Base-by-base conservation (phyloP, 345 rosid genomes). In the Heritiera littoralis region DNA sequence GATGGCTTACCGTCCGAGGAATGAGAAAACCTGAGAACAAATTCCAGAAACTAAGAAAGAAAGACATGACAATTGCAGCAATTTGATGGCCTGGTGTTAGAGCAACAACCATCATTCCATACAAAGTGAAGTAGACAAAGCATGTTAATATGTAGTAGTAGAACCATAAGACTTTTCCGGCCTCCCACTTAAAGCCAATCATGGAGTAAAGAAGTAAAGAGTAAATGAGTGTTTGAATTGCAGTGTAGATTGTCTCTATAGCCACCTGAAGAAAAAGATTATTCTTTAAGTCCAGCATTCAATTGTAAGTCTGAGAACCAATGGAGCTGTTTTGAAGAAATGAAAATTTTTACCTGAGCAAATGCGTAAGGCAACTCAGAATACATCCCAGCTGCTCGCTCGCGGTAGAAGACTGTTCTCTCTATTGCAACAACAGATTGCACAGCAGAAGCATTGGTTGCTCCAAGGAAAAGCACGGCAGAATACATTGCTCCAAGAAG, bases 301-400 rank as follows among this genome's bases (percentile, higher is more conserved):
- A 7, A 0, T 15, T 1, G 3, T 8, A 56, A n/a, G 61, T 66
- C 3, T 13, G 18, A 18, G 66, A 63, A 63, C 40, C 40, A 54
- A 13, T 54, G 5, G 15, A 54, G 30, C 30, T 20, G 32, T 6
- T 8, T 17, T 54, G n/a, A 4, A 54, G n/a, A 9, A 1, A 20
- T 0, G 18, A 51, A 51, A 45, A 51, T 5, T 77, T 69, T 30
- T 43, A 89, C 95, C 89, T 94, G 98, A 76, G 93, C 81, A 76
- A 90, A 88, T 73, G 98, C 98, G 77, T 93, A 95, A 20, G 97
- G 94, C 58, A 93, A 72, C 10, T 90, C 89, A 2, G 98, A 93
- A 76, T 93, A 95, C 98, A 95, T 95, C 79, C 97, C 93, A 0
- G 98, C 94, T 0, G 95, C 97, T 82, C 85, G 87, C 83, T 94